Conservation (phyloP, 1,284 basidiomycete genomes). For the Meripilus lineatus region DNA sequence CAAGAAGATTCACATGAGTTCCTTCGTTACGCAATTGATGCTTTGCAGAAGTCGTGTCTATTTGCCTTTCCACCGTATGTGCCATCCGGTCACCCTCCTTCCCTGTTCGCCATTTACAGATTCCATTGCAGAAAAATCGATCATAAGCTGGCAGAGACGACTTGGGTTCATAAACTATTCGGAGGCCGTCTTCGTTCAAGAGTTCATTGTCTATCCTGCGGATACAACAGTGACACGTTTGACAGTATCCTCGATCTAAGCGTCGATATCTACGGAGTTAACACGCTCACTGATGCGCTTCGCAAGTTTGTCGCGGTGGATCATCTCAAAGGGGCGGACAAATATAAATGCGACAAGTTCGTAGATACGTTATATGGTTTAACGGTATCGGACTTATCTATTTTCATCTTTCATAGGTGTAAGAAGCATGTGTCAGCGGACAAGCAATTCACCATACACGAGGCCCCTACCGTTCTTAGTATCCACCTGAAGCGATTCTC, state of each 20-base stretch:
- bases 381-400: conserved; percentile 5
- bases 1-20: conserved; percentile 99
- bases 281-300: conserved; percentile 72
- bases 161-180: conserved; percentile 94
- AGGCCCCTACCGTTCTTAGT: conserved; percentile 88
- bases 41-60: conserved; percentile 83
- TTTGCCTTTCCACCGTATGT: conserved; percentile 68
- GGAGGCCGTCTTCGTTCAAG: conserved; percentile 91
- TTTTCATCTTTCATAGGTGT: conserved; percentile 54
- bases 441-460: conserved; percentile 85
- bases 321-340: conserved; percentile 84
- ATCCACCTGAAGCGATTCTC: conserved; percentile 98
- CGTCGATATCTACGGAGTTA: conserved; percentile 73
- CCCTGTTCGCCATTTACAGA: conserved; percentile 8
- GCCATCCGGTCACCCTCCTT: neutral
- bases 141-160: conserved; percentile 78
- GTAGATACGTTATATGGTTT: conserved; percentile 25
- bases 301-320: conserved; percentile 83
- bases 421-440: conserved; percentile 84
- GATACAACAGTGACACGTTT: conserved; percentile 92
- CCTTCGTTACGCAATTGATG: conserved; percentile 91
- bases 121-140: conserved; percentile 64
- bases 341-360: conserved; percentile 98
- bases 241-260: conserved; percentile 94
- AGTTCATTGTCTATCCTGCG: conserved; percentile 85